Conservation (phyloP, 2,329 filamentous ascomycete species). For the Cercospora beticola region DNA sequence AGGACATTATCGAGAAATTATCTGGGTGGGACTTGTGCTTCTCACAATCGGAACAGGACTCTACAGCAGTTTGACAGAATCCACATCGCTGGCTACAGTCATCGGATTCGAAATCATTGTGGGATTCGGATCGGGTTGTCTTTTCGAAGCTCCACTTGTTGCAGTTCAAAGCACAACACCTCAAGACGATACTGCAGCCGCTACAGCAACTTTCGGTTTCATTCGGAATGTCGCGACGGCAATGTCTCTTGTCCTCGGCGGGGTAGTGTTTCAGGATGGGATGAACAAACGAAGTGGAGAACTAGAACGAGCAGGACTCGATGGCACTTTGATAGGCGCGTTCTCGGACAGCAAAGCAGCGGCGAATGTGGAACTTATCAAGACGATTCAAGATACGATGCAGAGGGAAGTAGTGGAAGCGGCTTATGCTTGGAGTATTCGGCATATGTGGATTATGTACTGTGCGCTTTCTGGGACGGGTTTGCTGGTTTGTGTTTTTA, state of each 20-base stretch:
- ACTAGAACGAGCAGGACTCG: slow-evolving; percentile 24
- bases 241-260: slow-evolving; percentile 51
- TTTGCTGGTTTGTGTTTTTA: slow-evolving; percentile 46
- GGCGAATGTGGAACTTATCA: slow-evolving; percentile 49
- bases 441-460: slow-evolving; percentile 53
- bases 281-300: slow-evolving; percentile 17
- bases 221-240: slow-evolving; percentile 47
- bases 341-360: slow-evolving; percentile 47
- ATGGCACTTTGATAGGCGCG: slow-evolving; percentile 35
- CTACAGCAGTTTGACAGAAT: slow-evolving; percentile 44
- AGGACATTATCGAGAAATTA: slow-evolving; percentile 50
- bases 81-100: slow-evolving; percentile 18
- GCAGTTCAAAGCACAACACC: slow-evolving; percentile 55
- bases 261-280: slow-evolving; percentile 54
- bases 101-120: slow-evolving; percentile 52
- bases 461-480: slow-evolving; percentile 45
- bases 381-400: slow-evolving; percentile 39
- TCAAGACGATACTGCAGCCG: slow-evolving; percentile 49
- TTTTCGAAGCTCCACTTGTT: slow-evolving; percentile 57
- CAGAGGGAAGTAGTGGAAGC: slow-evolving; percentile 45
- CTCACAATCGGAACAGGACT: slow-evolving; percentile 51
- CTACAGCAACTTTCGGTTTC: slow-evolving; percentile 55
- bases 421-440: slow-evolving; percentile 52
- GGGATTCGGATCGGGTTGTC: slow-evolving; percentile 52
- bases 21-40: slow-evolving; percentile 46